Evolutionary conservation across 2,329 filamentous ascomycete species (phyloP).

Genomic region (Exophiala spinifera): DNA sequence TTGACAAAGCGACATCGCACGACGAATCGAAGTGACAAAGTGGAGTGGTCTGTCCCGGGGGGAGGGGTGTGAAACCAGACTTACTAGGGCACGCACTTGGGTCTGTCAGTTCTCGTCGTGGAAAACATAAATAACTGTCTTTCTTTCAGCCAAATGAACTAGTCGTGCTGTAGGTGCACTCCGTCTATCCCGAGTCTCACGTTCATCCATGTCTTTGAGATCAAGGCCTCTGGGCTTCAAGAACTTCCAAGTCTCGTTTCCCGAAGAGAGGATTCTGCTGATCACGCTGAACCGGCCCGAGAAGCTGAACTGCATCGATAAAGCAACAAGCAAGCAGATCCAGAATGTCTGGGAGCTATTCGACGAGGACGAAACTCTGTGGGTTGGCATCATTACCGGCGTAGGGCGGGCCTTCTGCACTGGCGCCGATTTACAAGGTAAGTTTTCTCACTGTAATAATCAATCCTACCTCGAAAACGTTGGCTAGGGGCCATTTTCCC

Average conservation of each 20-base stretch:
- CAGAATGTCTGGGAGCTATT: slow-evolving; percentile 44
- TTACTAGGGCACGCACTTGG: background rate
- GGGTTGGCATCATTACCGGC: slow-evolving; percentile 43
- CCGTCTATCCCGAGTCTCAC: background rate
- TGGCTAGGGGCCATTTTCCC: too few species aligned
- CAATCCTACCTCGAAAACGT: too few species aligned
- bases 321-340: slow-evolving; percentile 40
- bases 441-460: slow-evolving; percentile 24
- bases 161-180: background rate
- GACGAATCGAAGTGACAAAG: too few species aligned
- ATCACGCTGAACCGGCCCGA: slow-evolving; percentile 45
- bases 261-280: slow-evolving; percentile 44
- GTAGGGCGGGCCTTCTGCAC: slow-evolving; percentile 44
- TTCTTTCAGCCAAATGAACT: background rate
- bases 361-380: slow-evolving; percentile 41
- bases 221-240: slow-evolving; percentile 11
- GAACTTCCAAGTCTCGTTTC: slow-evolving; percentile 37
- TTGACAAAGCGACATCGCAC: background rate
- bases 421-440: slow-evolving; percentile 46
- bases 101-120: background rate
- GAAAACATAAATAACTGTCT: background rate
- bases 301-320: slow-evolving; percentile 44
- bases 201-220: slow-evolving; percentile 31
- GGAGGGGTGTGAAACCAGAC: background rate
- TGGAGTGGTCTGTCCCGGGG: background rate